Base-by-base conservation (phyloP, 2,329 filamentous ascomycete species). In the Escovopsis sp. region DNA sequence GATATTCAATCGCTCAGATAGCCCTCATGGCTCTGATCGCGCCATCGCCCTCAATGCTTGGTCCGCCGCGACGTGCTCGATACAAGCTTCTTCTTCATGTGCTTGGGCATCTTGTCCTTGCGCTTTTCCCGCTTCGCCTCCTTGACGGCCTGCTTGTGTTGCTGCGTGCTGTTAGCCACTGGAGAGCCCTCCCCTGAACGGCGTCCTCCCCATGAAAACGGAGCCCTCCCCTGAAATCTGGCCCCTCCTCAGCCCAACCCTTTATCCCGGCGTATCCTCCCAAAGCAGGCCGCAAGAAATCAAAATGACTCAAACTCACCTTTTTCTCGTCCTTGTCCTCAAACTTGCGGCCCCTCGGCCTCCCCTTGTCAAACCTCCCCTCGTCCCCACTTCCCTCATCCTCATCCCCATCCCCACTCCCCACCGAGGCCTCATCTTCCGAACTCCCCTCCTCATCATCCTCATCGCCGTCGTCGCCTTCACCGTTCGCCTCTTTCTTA, bases 91-190 rank as follows among this genome's bases (percentile, higher is more conserved):
- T 94, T 96, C 70, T 98, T 98, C 25, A 94, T 45, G 53, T 92
- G 76, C 62, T 98, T 98, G 1, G 90, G 88, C 61, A 98, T 93
- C 66, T 98, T 98, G 4, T 83, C 81, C 57, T 88, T 84, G 40
- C 90, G 68, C 64, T 92, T 86, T 57, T 94, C 87, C 26, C 85
- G 76, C 63, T 94, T 94, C 50, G 87, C 88, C 50, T 94, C 88
- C 61, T 96, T 98, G 46, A 94, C 80, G 2, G 80, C 79, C 54
- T 75, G 72, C 57, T 98, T 98, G 56, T 94, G 90, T 44, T 56
- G 53, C 63, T 69, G 37, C 23, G 26, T 19, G n/a, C n/a, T n/a
- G n/a, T n/a, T n/a, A n/a, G n/a, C n/a, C n/a, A n/a, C n/a, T n/a
- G n/a, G n/a, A n/a, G n/a, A n/a, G n/a, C n/a, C n/a, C n/a, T n/a